These are phyloP conservation scores for Celoporthe dispersa DNA, from an alignment of 2,329 filamentous ascomycete genomes.

Conservation along the genomic window DNA sequence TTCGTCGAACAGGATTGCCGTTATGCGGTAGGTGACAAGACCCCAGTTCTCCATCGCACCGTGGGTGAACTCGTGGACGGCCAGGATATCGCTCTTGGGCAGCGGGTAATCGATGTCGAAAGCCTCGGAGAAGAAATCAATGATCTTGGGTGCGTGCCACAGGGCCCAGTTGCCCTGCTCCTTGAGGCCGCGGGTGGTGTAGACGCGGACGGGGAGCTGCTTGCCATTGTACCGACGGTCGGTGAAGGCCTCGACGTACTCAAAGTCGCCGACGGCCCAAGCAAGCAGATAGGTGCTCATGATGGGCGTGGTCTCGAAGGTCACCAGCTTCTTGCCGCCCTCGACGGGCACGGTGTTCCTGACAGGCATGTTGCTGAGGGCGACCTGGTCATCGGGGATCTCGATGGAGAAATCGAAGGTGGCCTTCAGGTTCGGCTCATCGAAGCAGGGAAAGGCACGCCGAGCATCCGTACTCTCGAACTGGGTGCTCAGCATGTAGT, in stretches of 20 bases:
- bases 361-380: conserved; percentile 94
- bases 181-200: conserved; percentile 92
- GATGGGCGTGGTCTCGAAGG: conserved; percentile 81
- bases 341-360: conserved; percentile 65
- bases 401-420: conserved; percentile 95
- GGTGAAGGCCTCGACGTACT: conserved; percentile 92
- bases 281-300: conserved; percentile 94
- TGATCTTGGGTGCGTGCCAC: conserved; percentile 87
- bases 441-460: conserved; percentile 95
- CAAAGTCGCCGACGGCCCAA: conserved; percentile 96
- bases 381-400: conserved; percentile 84
- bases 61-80: conserved; percentile 88
- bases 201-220: conserved; percentile 89
- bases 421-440: conserved; percentile 96
- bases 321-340: conserved; percentile 72
- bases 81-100: conserved; percentile 87
- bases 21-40: conserved; percentile 93
- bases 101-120: conserved; percentile 93
- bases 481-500: conserved; percentile 89
- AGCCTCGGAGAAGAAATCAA: conserved; percentile 95
- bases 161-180: conserved; percentile 89
- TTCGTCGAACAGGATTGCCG: conserved; percentile 94
- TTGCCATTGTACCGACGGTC: conserved; percentile 89
- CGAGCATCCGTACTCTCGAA: conserved; percentile 97
- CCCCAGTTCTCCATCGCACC: conserved; percentile 98